Evolutionary conservation across 2,329 filamentous ascomycete genomes (phyloP).

Genomic region (Alternaria burnsii): DNA sequence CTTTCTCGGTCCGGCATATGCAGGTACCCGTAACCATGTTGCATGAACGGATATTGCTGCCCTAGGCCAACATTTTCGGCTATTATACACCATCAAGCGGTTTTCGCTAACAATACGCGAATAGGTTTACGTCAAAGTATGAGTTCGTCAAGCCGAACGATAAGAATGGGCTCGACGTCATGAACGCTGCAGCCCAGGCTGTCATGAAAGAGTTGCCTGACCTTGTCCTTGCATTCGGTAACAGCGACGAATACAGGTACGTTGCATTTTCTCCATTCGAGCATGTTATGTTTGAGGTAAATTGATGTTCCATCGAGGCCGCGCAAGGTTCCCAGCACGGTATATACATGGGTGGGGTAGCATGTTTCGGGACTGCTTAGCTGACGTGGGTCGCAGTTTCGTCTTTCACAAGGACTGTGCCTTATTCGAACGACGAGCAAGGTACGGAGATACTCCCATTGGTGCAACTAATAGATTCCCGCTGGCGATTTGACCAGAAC

Average conservation of each 20-base stretch:
- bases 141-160: constrained; percentile 93
- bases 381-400: constrained; percentile 69
- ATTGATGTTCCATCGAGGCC: constrained; percentile 16
- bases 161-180: constrained; percentile 82
- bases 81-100: constrained; percentile 4
- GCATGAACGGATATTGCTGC: constrained; percentile 17
- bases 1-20: constrained; percentile 18
- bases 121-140: constrained; percentile 82
- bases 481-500: constrained; percentile 4
- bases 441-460: constrained; percentile 57
- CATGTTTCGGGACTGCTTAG: constrained; percentile 28
- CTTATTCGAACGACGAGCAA: constrained; percentile 85
- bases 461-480: constrained; percentile 9
- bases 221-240: constrained; percentile 86
- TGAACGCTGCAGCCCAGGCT: constrained; percentile 90
- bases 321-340: constrained; percentile 1
- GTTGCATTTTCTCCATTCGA: constrained; percentile 18
- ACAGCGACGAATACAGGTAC: constrained; percentile 92
- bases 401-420: constrained; percentile 83
- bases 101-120: constrained; percentile 11
- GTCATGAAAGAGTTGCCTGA: constrained; percentile 87
- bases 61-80: constrained; percentile 13
- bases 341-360: constrained; percentile 12
- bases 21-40: constrained; percentile 28
- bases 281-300: constrained; percentile 22